phyloP scores from a whole-genome alignment of 768 basidiomycete species.

The Polyporus arcularius region DNA sequence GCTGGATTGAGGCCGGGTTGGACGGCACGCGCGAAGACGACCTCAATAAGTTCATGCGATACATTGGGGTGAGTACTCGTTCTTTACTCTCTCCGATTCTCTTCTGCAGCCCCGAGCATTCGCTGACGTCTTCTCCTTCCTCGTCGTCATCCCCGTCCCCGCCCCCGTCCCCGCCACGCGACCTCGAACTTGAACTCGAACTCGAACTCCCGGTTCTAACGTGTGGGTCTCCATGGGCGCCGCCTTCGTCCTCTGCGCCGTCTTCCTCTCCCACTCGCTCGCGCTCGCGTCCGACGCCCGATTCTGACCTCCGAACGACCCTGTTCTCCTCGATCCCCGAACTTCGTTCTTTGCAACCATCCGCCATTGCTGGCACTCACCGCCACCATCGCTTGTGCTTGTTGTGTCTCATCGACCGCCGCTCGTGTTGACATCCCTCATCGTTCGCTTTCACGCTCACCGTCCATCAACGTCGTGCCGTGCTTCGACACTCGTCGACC shows the following conservation, averaged over 20 bases:
- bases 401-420: too few relatives aligned
- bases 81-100: not conserved
- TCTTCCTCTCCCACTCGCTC: not conserved
- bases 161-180: not conserved
- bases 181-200: not conserved
- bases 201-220: not conserved
- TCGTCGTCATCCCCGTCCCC: too few relatives aligned
- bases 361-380: too few relatives aligned
- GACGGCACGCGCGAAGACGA: not conserved
- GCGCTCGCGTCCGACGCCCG: slow-evolving; percentile 6
- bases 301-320: not conserved
- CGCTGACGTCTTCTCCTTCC: too few relatives aligned
- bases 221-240: slow-evolving; percentile 9
- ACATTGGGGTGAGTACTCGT: slow-evolving; percentile 20
- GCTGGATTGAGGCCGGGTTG: not conserved
- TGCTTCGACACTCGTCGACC: not conserved
- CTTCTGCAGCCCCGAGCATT: too few relatives aligned
- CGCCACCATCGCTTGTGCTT: too few relatives aligned
- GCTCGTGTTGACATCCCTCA: not conserved
- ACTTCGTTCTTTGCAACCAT: too few relatives aligned
- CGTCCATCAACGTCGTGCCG: not conserved
- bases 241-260: not conserved
- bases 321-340: too few relatives aligned
- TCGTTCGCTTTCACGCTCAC: not conserved
- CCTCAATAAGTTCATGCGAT: slow-evolving; percentile 20